Conservation (phyloP, 768 basidiomycete species). For the Suillus cothurnatus region DNA sequence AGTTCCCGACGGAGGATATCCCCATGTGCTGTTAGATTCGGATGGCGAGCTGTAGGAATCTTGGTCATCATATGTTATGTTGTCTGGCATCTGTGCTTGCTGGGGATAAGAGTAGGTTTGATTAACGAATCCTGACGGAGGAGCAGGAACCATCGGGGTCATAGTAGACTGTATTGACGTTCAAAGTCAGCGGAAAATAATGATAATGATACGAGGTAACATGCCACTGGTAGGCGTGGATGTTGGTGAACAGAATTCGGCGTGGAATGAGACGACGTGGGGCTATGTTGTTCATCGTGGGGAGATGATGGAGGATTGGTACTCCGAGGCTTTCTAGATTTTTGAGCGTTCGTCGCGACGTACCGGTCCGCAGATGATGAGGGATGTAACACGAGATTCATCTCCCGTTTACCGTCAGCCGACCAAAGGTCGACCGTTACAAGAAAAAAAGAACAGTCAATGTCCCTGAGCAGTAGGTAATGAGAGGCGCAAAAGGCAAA, state of each 20-base stretch:
- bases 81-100: slow-evolving; percentile 41
- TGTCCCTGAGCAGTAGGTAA: slow-evolving; percentile 51
- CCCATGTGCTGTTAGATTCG: slow-evolving; percentile 56
- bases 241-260: slow-evolving; percentile 49
- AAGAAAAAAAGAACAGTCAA: slow-evolving; percentile 87
- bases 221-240: slow-evolving; percentile 35
- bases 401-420: slow-evolving; percentile 75
- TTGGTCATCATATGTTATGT: slow-evolving; percentile 43
- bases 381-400: slow-evolving; percentile 89
- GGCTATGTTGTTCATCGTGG: slow-evolving; percentile 43
- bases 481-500: slow-evolving; percentile 11
- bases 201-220: slow-evolving; percentile 41
- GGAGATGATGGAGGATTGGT: slow-evolving; percentile 39
- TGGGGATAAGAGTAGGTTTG: slow-evolving; percentile 50
- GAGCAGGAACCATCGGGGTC: slow-evolving; percentile 41
- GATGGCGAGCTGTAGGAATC: slow-evolving; percentile 45
- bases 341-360: slow-evolving; percentile 44
- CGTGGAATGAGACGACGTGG: slow-evolving; percentile 47
- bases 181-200: slow-evolving; percentile 7
- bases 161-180: slow-evolving; percentile 28
- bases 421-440: slow-evolving; percentile 95
- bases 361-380: slow-evolving; percentile 72
- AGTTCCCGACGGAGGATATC: slow-evolving; percentile 40
- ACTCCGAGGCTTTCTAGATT: slow-evolving; percentile 39
- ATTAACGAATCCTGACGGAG: slow-evolving; percentile 39